These are phyloP conservation scores for Fusarium scirpi DNA, from an alignment of 2,329 filamentous ascomycete genomes.

Conservation along the genomic window DNA sequence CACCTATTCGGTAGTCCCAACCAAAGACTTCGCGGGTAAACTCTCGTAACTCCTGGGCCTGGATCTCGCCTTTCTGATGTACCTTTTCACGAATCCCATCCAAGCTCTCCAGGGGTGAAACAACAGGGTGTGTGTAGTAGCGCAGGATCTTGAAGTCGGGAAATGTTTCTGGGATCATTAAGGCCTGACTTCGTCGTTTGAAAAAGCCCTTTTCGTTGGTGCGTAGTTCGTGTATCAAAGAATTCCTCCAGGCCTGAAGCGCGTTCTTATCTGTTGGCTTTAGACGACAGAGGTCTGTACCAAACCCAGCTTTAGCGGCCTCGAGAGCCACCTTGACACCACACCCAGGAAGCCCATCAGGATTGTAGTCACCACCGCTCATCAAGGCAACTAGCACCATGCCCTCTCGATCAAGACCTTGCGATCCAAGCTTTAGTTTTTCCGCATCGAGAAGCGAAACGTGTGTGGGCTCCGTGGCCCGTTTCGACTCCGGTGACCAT, in stretches of 20 bases:
- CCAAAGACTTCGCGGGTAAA: conserved; percentile 87
- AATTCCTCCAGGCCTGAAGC: conserved; percentile 77
- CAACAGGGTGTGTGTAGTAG: conserved; percentile 89
- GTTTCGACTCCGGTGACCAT: conserved; percentile 80
- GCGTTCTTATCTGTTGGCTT: conserved; percentile 68
- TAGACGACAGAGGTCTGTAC: conserved; percentile 76
- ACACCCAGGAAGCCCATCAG: conserved; percentile 87
- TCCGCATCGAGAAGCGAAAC: conserved; percentile 82
- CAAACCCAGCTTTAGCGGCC: conserved; percentile 89
- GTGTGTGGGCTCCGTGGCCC: conserved; percentile 81
- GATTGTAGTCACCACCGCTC: conserved; percentile 94
- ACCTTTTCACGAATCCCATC: conserved; percentile 46
- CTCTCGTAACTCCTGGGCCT: conserved; percentile 68
- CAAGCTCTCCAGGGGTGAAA: conserved; percentile 72
- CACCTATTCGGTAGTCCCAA: conserved; percentile 83
- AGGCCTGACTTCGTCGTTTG: conserved; percentile 76
- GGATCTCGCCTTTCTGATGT: conserved; percentile 41
- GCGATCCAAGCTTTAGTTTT: conserved; percentile 60
- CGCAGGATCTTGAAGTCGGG: conserved; percentile 82
- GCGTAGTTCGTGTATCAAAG: conserved; percentile 78
- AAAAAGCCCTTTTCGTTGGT: conserved; percentile 90
- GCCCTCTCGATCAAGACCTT: conserved; percentile 81
- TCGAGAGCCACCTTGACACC: conserved; percentile 91
- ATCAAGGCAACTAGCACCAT: conserved; percentile 96
- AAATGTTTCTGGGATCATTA: conserved; percentile 83